These are phyloP conservation scores for Mucor indicus DNA, from an alignment of 371 early-diverging fungal genomes.

Conservation along the genomic window DNA sequence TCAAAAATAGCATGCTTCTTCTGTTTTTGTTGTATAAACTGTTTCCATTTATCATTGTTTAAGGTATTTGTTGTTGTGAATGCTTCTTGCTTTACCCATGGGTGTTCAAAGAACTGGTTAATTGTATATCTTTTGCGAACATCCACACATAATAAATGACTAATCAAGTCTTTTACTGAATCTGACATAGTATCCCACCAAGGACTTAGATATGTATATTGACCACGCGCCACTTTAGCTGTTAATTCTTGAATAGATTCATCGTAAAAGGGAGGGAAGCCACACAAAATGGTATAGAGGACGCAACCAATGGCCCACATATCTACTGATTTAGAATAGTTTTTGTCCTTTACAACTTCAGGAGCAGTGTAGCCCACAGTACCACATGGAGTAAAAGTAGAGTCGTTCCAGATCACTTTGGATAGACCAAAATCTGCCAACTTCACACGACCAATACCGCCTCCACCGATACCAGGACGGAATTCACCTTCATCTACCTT, in stretches of 20 bases:
- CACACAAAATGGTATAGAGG: conserved; percentile 85
- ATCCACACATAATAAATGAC: conserved; percentile 77
- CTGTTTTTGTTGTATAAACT: no score
- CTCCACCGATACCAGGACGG: conserved; percentile 70
- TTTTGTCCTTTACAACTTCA: conserved; percentile 80
- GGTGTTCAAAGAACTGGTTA: conserved; percentile 57
- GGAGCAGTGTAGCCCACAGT: conserved; percentile 93
- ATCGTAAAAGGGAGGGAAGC: conserved; percentile 90
- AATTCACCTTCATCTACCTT: conserved; percentile 67
- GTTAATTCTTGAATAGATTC: conserved; percentile 73
- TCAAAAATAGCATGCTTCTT: background rate
- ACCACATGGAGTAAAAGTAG: conserved; percentile 87
- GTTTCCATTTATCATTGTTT: no score
- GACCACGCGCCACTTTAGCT: conserved; percentile 74
- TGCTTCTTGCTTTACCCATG: conserved; percentile 14
- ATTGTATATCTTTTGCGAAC: conserved; percentile 82
- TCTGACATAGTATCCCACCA: conserved; percentile 88
- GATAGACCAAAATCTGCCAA: conserved; percentile 89
- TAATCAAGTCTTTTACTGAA: conserved; percentile 76
- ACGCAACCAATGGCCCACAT: conserved; percentile 96
- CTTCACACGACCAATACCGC: conserved; percentile 80
- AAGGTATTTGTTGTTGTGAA: no score
- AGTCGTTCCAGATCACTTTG: conserved; percentile 78
- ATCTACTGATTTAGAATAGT: conserved; percentile 83
- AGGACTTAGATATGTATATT: conserved; percentile 76